Percentiles rank a stretch among this genome's conserved stretches.
Evolutionary conservation across 169 alveolate genomes (phyloP).

Genomic region (Cryptosporidium sp.): DNA sequence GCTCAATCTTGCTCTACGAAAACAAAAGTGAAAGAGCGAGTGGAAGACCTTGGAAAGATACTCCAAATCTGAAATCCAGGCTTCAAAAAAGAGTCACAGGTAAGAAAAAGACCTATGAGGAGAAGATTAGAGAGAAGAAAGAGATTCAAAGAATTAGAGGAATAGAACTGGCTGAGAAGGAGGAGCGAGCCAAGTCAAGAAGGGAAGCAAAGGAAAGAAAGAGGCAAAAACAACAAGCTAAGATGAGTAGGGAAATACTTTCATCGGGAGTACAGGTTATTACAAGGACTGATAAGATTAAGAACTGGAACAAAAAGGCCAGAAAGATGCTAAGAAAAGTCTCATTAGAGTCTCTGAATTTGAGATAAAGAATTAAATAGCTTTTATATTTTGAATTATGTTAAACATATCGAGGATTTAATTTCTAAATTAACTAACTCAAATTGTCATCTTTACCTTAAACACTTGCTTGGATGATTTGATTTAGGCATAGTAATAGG

Average conservation of each 20-base stretch:
- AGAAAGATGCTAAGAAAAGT: conserved; percentile 62
- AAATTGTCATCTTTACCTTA: not conserved
- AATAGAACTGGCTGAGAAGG: conserved; percentile 34
- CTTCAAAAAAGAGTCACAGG: conserved; percentile 33
- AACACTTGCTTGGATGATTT: not conserved
- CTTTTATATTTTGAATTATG: not conserved
- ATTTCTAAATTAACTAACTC: not conserved
- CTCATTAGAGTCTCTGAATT: conserved; percentile 47
- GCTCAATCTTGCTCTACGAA: conserved; percentile 39
- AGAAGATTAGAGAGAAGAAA: conserved; percentile 17
- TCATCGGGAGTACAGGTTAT: conserved; percentile 70
- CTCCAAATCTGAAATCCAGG: conserved; percentile 37
- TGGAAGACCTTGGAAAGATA: conserved; percentile 72
- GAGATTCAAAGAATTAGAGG: conserved; percentile 33
- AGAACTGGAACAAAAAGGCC: conserved; percentile 70
- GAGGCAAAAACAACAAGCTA: conserved; percentile 20
- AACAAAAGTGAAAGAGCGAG: conserved; percentile 44
- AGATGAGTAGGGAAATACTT: conserved; percentile 18
- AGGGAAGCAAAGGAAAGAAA: conserved; percentile 39
- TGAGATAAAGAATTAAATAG: not conserved
- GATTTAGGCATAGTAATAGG: not conserved
- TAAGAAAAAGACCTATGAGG: conserved; percentile 27
- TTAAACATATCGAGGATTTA: no score
- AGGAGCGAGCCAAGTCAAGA: conserved; percentile 12
- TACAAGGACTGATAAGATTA: conserved; percentile 58